Percentiles rank a stretch among this genome's conserved stretches.
Evolutionary conservation across 106 monocot species (phyloP).

Genomic region (Cymbidium sinense): DNA sequence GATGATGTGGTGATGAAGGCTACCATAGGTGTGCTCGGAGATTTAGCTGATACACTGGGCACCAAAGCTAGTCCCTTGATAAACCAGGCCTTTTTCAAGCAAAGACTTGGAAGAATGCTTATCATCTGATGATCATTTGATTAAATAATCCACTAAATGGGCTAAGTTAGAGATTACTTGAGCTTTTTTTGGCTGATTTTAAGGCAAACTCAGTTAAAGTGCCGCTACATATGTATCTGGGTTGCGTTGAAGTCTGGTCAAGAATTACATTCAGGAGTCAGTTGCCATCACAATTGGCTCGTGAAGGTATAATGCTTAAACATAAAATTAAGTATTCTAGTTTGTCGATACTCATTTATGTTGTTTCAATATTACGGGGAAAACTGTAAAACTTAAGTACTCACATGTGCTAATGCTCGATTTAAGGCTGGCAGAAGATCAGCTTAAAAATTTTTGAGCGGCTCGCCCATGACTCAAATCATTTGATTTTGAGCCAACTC

Average conservation of each 20-base stretch:
- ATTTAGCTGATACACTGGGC: conserved; percentile 90
- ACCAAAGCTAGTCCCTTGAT: conserved; percentile 69
- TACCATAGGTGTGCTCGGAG: conserved; percentile 87
- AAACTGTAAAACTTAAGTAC: no score
- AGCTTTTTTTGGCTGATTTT: conserved; percentile 73
- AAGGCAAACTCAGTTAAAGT: conserved; percentile 4
- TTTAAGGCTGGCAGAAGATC: no score
- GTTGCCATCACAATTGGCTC: no score
- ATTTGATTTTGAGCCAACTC: no score
- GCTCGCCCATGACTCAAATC: no score
- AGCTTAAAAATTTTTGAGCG: no score
- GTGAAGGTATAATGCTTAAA: no score
- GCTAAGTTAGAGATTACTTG: conserved; percentile 68
- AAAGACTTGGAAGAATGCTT: conserved; percentile 86
- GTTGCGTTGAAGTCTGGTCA: conserved; percentile 36
- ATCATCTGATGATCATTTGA: conserved; percentile 74
- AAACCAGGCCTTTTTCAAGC: conserved; percentile 65
- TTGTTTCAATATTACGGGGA: no score
- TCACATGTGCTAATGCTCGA: no score
- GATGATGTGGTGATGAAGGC: conserved; percentile 81
- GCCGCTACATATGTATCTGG: conserved; percentile 37
- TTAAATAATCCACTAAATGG: conserved; percentile 94
- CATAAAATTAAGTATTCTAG: no score
- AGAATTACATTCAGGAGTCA: no score
- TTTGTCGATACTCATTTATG: no score